phyloP scores from a whole-genome alignment of 441 rosid genomes.

The Dalechampia spathulata region DNA sequence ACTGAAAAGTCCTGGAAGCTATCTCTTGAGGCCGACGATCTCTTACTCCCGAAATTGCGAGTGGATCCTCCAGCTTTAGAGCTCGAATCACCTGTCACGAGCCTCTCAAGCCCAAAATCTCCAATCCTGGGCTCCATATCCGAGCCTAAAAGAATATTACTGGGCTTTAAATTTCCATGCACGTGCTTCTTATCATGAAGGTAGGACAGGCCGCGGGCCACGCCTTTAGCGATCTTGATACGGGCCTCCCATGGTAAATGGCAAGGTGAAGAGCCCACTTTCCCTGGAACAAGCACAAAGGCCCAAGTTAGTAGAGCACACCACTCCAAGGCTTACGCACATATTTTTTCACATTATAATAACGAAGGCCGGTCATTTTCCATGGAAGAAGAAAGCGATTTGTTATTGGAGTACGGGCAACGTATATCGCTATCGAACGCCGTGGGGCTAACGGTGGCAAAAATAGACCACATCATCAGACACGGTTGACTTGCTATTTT shows the following conservation, averaged over 20 bases:
- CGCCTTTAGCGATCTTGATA: constrained; percentile 66
- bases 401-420: not conserved
- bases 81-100: constrained; percentile 52
- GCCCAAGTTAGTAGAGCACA: constrained; percentile 6
- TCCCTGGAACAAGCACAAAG: constrained; percentile 36
- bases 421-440: constrained; percentile 26
- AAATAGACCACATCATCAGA: constrained; percentile 8
- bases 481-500: constrained; percentile 33
- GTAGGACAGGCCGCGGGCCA: constrained; percentile 69
- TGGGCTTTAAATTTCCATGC: constrained; percentile 76
- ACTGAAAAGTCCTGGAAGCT: constrained; percentile 36
- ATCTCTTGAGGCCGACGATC: constrained; percentile 61
- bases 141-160: constrained; percentile 53
- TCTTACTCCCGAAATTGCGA: constrained; percentile 66
- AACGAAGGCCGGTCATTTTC: constrained; percentile 6
- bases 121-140: constrained; percentile 78
- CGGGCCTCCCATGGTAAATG: constrained; percentile 77
- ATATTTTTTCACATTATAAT: not conserved
- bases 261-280: constrained; percentile 60
- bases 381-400: not conserved
- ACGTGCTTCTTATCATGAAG: constrained; percentile 88
- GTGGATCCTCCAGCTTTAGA: constrained; percentile 50
- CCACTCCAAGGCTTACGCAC: no score
- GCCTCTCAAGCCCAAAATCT: constrained; percentile 76
- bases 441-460: constrained; percentile 25